These are phyloP conservation scores for Abortiporus biennis DNA, from an alignment of 1,284 basidiomycete genomes.

Conservation along the genomic window DNA sequence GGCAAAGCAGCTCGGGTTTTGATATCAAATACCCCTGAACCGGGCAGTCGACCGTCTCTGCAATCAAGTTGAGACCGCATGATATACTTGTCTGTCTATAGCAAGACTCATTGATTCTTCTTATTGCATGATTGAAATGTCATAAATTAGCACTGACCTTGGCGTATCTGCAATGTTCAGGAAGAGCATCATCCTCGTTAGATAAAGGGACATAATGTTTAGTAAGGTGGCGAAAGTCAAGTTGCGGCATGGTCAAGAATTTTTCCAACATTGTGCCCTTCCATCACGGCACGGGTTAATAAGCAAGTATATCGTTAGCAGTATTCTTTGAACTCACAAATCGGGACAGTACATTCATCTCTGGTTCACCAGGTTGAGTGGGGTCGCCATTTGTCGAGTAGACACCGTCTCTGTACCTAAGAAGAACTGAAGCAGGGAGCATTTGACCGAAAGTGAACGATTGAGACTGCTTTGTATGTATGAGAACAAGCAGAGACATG, in stretches of 20 bases:
- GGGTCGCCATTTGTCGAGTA: conserved; percentile 80
- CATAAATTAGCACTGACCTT: conserved; percentile 43
- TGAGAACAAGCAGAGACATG: conserved; percentile 27
- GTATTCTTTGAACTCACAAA: conserved; percentile 44
- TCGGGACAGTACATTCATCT: conserved; percentile 76
- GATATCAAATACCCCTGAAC: conserved; percentile 91
- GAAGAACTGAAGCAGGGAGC: conserved; percentile 68
- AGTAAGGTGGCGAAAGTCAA: conserved; percentile 68
- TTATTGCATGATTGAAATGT: not conserved
- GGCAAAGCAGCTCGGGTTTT: conserved; percentile 89
- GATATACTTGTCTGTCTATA: conserved; percentile 68
- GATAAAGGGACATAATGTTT: too few species aligned
- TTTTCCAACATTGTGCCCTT: conserved; percentile 90
- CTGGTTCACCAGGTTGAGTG: conserved; percentile 35
- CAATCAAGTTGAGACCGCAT: conserved; percentile 98
- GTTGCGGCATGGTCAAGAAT: conserved; percentile 81
- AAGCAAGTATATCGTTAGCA: conserved; percentile 1
- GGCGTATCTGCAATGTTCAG: conserved; percentile 80
- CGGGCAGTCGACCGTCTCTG: conserved; percentile 75
- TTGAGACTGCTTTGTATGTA: conserved; percentile 34
- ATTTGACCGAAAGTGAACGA: conserved; percentile 79
- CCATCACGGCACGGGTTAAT: conserved; percentile 6
- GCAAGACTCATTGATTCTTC: conserved; percentile 1
- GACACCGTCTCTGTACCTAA: conserved; percentile 61
- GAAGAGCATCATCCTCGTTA: too few species aligned